A percentile compares a stretch with the other conserved stretches of the same genome.
Conservation (phyloP, 805 yeast genomes). For the Ogataea neopini region DNA sequence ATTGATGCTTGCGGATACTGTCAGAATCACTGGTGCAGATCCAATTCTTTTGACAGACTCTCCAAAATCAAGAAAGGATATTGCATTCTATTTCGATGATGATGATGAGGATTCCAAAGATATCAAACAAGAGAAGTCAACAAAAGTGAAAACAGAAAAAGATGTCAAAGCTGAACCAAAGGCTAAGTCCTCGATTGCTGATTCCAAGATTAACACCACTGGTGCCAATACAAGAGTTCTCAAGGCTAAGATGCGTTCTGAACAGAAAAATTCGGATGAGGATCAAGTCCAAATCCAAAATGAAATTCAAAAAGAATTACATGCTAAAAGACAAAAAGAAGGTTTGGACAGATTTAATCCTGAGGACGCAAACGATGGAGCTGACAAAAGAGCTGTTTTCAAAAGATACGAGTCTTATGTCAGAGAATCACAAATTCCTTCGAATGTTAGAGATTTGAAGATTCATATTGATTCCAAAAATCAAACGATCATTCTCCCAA, state of each 20-base stretch:
- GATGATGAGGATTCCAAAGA: slow-evolving; percentile 50
- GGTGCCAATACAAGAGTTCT: slow-evolving; percentile 62
- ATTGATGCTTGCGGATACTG: slow-evolving; percentile 77
- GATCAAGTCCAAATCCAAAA: slow-evolving; percentile 77
- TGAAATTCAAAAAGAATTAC: slow-evolving; percentile 79
- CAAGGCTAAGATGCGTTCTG: slow-evolving; percentile 78
- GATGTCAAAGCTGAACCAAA: slow-evolving; percentile 12
- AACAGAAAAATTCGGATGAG: slow-evolving; percentile 71
- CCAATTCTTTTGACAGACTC: slow-evolving; percentile 72
- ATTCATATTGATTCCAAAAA: slow-evolving; percentile 85
- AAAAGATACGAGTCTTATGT: slow-evolving; percentile 92
- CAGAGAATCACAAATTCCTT: slow-evolving; percentile 90
- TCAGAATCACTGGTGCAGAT: slow-evolving; percentile 62
- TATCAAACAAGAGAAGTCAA: slow-evolving; percentile 36
- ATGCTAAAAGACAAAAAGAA: slow-evolving; percentile 80
- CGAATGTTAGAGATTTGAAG: slow-evolving; percentile 75
- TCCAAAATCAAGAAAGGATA: slow-evolving; percentile 68
- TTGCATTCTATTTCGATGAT: slow-evolving; percentile 81
- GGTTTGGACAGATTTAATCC: slow-evolving; percentile 82
- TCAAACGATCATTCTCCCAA: slow-evolving; percentile 88
- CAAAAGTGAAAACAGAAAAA: slow-evolving; percentile 18
- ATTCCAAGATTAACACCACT: slow-evolving; percentile 28
- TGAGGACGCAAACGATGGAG: slow-evolving; percentile 66
- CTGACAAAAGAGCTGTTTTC: slow-evolving; percentile 70
- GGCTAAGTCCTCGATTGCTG: slow-evolving; percentile 6